phyloP scores from a whole-genome alignment of 345 rosid genomes.

The Pelargonium nanum region DNA sequence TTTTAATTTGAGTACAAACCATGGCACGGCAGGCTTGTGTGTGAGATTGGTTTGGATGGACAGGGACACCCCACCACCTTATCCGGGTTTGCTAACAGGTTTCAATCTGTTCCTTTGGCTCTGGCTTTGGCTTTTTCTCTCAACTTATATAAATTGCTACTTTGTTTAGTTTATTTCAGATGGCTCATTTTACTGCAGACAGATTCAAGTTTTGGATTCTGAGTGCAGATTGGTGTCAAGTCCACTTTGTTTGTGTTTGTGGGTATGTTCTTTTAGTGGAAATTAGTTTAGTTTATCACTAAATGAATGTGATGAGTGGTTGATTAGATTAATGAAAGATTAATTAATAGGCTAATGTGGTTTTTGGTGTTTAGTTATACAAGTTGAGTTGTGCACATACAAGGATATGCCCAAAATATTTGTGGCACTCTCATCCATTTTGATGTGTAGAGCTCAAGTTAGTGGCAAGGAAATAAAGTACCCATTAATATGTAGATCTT shows the following conservation, averaged over 20 bases:
- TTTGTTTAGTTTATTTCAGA: neutral
- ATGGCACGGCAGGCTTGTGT: conserved; percentile 10
- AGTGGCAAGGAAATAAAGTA: neutral
- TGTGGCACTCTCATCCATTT: neutral
- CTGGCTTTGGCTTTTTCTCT: neutral
- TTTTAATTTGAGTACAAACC: neutral
- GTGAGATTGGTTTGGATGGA: conserved; percentile 21
- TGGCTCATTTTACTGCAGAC: neutral
- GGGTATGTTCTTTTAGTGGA: neutral
- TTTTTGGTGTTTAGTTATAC: neutral
- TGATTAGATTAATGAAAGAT: neutral
- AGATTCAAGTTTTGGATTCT: neutral
- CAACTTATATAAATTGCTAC: neutral
- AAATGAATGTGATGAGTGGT: neutral
- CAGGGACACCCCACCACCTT: conserved; percentile 27
- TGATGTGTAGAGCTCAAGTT: too few relatives aligned
- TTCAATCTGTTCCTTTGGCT: neutral
- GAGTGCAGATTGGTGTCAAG: neutral
- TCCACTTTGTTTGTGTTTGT: neutral
- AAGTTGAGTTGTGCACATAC: neutral
- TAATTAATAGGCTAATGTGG: neutral
- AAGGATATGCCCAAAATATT: neutral
- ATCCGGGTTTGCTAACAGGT: conserved; percentile 10
- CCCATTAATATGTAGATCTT: too few relatives aligned
- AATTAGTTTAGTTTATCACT: neutral